Percentiles rank a stretch among this genome's conserved stretches.
Evolutionary conservation across 306 rosid species (phyloP).

Genomic region (Aeschynomene evenia): DNA sequence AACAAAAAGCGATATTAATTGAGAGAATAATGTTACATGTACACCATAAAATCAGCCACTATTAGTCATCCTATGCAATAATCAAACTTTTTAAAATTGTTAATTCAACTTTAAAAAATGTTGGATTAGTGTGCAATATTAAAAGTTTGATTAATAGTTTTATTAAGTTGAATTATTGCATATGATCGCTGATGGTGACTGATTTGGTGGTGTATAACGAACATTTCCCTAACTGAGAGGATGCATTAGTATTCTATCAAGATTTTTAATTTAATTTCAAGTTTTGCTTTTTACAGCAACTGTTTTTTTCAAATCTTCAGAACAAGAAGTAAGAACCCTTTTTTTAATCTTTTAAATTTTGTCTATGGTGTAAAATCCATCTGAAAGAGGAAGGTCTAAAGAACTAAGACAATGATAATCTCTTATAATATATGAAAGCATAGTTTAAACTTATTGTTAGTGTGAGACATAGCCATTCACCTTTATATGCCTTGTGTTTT

Average conservation of each 20-base stretch:
- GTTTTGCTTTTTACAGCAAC: background rate
- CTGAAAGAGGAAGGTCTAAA: background rate
- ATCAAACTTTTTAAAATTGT: no score
- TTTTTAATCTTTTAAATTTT: no score
- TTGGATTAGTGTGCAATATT: no score
- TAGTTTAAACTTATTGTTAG: background rate
- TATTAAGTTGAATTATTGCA: no score
- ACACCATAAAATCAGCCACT: no score
- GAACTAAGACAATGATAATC: background rate
- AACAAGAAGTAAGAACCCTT: background rate
- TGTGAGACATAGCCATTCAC: conserved; percentile 10
- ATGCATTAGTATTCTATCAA: conserved; percentile 14
- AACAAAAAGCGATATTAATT: background rate
- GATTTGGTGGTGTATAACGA: no score
- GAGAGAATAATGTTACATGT: background rate
- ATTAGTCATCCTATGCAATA: no score
- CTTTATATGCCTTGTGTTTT: background rate
- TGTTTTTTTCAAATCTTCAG: background rate
- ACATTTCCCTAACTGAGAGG: no score
- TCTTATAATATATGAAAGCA: background rate
- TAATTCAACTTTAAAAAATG: no score
- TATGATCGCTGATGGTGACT: no score
- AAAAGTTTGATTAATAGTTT: no score
- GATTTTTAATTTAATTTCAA: background rate
- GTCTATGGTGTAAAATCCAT: background rate